Base-by-base conservation (phyloP, 768 basidiomycete species). In the Tephrocybe sp. region DNA sequence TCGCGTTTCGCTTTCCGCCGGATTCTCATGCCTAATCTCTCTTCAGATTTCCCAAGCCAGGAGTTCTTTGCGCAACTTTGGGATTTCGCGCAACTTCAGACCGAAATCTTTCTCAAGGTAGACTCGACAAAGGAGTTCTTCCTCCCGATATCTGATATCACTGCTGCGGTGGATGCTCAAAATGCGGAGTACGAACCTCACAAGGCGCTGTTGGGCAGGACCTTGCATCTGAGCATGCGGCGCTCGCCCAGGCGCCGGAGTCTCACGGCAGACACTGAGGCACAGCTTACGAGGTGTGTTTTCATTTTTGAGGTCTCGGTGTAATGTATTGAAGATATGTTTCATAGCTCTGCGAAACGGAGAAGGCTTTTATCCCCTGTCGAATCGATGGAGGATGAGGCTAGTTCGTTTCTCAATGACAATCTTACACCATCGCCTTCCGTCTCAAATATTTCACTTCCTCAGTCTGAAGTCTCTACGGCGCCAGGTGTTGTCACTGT, bases 1-100 rank as follows among this genome's bases (percentile, higher is more conserved):
- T 39, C 17, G 20, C 45, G 6, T 11, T 26, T 17, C 31, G 31
- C 17, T 50, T 43, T 17, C 8, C 33, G n/a, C 23, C 19, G 19
- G 6, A 34, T 11, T 9, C 2, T 41, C 11, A 42, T 22, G 32
- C 30, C n/a, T 49, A n/a, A 8, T 11, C 16, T 36, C 35, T 41
- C 45, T 26, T 1, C 45, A 77, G 75, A 72, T 16, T 80, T 79
- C 53, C 77, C 77, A n/a, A 60, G 73, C 6, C 63, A 67, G 32
- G 69, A 72, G 14, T 82, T 83, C 56, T 56, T 82, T 16, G 74
- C 78, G 22, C 77, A 80, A 36, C 60, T 82, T 4, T 72, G 73
- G 51, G 68, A 70, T 26, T 65, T 82, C 22, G 68, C 65, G 9
- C 67, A 70, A 54, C 64, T 65, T 16, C 64, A 71, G 16, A 56